Base-by-base conservation (phyloP, 2,329 filamentous ascomycete genomes). In the Colletotrichum sp. region DNA sequence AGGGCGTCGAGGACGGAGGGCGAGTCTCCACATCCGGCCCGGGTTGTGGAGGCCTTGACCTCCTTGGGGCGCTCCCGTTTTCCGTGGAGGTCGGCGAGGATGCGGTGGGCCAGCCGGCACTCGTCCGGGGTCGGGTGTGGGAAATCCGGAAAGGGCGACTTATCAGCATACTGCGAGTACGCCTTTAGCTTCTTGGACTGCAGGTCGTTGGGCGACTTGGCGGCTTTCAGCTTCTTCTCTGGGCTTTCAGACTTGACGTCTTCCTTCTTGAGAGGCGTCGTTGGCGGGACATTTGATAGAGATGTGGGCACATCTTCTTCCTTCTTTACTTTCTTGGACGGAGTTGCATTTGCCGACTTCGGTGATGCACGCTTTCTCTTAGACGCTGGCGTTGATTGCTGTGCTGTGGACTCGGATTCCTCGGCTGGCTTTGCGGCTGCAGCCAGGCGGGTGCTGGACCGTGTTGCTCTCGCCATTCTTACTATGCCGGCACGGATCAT, bases 61-160 rank as follows among this genome's bases (percentile, higher is more conserved):
- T 87, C 88, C 12, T 90, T 87, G 0, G 94, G 94, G 0, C 91
- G 89, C 55, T 85, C 82, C 30, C 93, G 89, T 69, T 90, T 87
- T 13, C 94, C 94, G 81, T 96, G 94, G 0, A 93, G 83, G 8
- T 86, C 86, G 3, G 91, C 88, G 0, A 97, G 90, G 30, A 96
- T 88, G 5, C 86, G 84, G 76, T 92, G 91, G n/a, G 95, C 93
- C 72, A 92, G 88, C 76, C 90, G 87, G 83, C 94, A 95, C 81
- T 96, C 93, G 34, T 90, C 88, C 0, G 90, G 82, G 0, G 93
- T 95, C 0, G 94, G 94, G 77, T 89, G 92, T 4, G 84, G 80
- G 81, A 93, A 94, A 73, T 92, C 87, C 0, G 94, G 94, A 78
- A 93, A 96, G 0, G 94, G 94, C 2, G 92, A 88, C 26, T 82